phyloP scores from a whole-genome alignment of 306 rosid species.

The Castanospermum australe region DNA sequence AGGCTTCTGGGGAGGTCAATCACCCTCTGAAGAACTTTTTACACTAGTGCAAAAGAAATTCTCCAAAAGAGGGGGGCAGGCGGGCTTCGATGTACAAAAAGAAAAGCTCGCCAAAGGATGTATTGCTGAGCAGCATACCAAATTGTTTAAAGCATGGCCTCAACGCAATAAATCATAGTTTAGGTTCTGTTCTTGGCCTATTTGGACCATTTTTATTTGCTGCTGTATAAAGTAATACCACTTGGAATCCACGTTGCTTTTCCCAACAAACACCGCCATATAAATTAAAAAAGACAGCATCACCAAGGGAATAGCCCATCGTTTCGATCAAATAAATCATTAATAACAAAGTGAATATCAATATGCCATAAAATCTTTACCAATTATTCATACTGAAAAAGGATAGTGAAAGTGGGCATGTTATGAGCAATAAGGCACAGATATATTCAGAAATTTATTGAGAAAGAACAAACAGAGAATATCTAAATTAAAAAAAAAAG shows the following conservation, averaged over 20 bases:
- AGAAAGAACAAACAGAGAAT: neutral
- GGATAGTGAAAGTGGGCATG: neutral
- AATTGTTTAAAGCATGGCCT: constrained; percentile 7
- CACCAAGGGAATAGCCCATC: constrained; percentile 68
- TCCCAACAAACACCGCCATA: constrained; percentile 67
- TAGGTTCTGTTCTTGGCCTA: constrained; percentile 61
- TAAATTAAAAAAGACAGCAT: constrained; percentile 39
- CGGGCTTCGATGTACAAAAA: constrained; percentile 26
- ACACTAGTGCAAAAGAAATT: constrained; percentile 18
- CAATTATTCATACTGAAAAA: too few species aligned
- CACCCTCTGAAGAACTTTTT: constrained; percentile 14
- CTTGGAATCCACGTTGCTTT: constrained; percentile 48
- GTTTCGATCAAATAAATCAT: constrained; percentile 1
- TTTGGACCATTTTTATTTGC: constrained; percentile 42
- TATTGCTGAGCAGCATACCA: constrained; percentile 17
- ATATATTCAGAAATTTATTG: neutral
- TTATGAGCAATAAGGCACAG: neutral
- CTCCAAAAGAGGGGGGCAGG: neutral
- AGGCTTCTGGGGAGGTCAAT: constrained; percentile 5
- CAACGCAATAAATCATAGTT: neutral
- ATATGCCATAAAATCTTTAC: too few species aligned
- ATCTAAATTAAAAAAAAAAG: neutral
- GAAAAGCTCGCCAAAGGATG: constrained; percentile 38
- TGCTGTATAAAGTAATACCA: constrained; percentile 52
- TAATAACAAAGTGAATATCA: too few species aligned